A percentile compares a stretch with the other conserved stretches of the same genome.
Conservation (phyloP, 2,329 filamentous ascomycete species). For the Pestalotiopsis fici region DNA sequence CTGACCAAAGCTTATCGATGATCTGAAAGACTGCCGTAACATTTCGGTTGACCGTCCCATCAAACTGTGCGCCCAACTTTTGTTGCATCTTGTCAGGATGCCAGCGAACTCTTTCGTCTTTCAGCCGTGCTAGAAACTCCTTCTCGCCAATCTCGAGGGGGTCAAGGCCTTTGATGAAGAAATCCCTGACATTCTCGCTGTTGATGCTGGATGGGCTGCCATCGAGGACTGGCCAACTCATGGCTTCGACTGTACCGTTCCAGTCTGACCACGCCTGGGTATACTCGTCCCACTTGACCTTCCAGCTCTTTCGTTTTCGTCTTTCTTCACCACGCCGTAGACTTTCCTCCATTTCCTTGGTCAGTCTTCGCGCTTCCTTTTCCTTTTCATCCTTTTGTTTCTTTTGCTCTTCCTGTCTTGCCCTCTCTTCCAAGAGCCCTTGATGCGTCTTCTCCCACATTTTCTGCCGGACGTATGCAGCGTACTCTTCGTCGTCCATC, state of each 20-base stretch:
- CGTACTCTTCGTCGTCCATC: conserved; percentile 94
- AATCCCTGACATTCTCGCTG: conserved; percentile 38
- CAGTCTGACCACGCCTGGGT: conserved; percentile 59
- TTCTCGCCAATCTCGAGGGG: conserved; percentile 44
- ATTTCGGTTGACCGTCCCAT: conserved; percentile 70
- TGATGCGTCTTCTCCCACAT: conserved; percentile 98
- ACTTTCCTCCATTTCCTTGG: conserved; percentile 68
- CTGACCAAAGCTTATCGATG: conserved; percentile 78
- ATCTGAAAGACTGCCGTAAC: conserved; percentile 93
- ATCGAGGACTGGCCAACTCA: conserved; percentile 74
- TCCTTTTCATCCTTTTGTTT: conserved; percentile 40
- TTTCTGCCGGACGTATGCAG: conserved; percentile 75
- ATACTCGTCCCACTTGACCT: conserved; percentile 67
- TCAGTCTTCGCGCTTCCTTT: conserved; percentile 46
- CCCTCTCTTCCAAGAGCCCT: conserved; percentile 76
- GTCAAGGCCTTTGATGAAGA: conserved; percentile 59
- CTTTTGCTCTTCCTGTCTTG: conserved; percentile 56
- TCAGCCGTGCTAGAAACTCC: conserved; percentile 58
- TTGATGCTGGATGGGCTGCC: conserved; percentile 44
- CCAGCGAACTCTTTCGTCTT: conserved; percentile 88
- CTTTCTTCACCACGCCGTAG: conserved; percentile 68
- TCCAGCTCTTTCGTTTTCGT: conserved; percentile 54
- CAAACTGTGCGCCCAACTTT: conserved; percentile 72
- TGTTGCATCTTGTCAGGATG: conserved; percentile 98
- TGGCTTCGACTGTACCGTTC: conserved; percentile 40